Evolutionary conservation across 164 flowering plant species (phyloP), one percentile per base, ranked within the genome.

Genomic region (Liquidambar formosana): DNA sequence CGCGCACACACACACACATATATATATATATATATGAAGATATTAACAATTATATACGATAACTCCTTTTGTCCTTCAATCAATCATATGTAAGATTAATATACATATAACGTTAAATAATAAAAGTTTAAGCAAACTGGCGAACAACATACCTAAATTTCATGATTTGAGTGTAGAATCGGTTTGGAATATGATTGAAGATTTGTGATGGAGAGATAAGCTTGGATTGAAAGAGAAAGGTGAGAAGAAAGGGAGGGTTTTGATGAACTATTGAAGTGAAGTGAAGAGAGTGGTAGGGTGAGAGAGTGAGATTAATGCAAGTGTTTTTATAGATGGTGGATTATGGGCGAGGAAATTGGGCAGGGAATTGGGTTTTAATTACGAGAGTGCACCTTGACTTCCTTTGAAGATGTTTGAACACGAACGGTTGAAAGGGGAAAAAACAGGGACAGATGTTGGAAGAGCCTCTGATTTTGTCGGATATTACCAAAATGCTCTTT

Each of bases 371-470:
- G 22, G 14, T 0, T 4, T 1, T 74, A 83, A 77, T 79, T 75
- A 84, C 86, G 70, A 80, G 62, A 76, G 3, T 82, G 76, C 72
- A 25, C 72, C 82, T 81, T 75, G 82, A 78, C 82, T 63, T 52
- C 19, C 52, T 73, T 71, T 66, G 72, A 71, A 63, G 43, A 54
- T 46, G 76, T 68, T 73, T 73, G 83, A 78, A 77, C 77, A 67
- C 71, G 56, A 80, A 81, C 65, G 86, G 83, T 77, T 72, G 74
- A 79, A 78, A 77, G n/a, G 13, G 66, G 63, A 72, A n/a, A n/a
- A 60, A 61, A 73, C 63, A 64, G 82, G 82, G 80, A 82, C 86
- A 81, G 75, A 83, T 81, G 86, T 83, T 76, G 84, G 78, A 77
- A 79, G 73, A 76, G 72, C 44, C 52, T 57, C 74, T 57, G 82